Evolutionary conservation across 129 eudicot species (phyloP).

Genomic region (Artemisia tridentata): DNA sequence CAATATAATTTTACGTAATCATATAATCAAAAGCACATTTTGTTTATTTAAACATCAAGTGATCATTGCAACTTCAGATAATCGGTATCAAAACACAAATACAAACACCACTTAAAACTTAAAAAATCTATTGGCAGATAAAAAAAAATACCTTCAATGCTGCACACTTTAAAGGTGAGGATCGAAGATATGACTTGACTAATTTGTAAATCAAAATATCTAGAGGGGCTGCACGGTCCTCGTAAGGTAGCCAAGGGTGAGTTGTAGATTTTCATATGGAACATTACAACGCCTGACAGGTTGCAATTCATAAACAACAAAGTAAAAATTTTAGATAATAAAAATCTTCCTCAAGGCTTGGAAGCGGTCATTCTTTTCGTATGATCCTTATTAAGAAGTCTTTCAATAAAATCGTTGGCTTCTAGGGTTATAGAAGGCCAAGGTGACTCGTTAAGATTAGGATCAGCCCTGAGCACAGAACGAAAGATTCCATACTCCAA

Average conservation of each 20-base stretch:
- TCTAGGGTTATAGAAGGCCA: slow-evolving; percentile 78
- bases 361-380: slow-evolving; percentile 82
- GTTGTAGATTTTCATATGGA: slow-evolving; percentile 45
- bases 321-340: background rate
- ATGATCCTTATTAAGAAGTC: slow-evolving; percentile 78
- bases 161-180: too few relatives aligned
- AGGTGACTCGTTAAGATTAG: slow-evolving; percentile 70
- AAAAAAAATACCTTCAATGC: too few relatives aligned
- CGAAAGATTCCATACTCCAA: slow-evolving; percentile 42
- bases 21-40: too few relatives aligned
- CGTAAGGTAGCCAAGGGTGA: too few relatives aligned
- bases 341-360: slow-evolving; percentile 64
- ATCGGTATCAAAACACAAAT: background rate
- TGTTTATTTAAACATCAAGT: too few relatives aligned
- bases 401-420: slow-evolving; percentile 73
- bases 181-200: too few relatives aligned
- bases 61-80: too few relatives aligned
- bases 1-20: too few relatives aligned
- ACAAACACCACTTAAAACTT: background rate
- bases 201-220: too few relatives aligned
- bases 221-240: too few relatives aligned
- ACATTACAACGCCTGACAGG: background rate
- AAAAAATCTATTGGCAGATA: background rate
- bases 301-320: background rate
- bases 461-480: slow-evolving; percentile 76